Evolutionary conservation across 2,329 filamentous ascomycete genomes (phyloP).

Genomic region (Aspergillus pseudonomiae): DNA sequence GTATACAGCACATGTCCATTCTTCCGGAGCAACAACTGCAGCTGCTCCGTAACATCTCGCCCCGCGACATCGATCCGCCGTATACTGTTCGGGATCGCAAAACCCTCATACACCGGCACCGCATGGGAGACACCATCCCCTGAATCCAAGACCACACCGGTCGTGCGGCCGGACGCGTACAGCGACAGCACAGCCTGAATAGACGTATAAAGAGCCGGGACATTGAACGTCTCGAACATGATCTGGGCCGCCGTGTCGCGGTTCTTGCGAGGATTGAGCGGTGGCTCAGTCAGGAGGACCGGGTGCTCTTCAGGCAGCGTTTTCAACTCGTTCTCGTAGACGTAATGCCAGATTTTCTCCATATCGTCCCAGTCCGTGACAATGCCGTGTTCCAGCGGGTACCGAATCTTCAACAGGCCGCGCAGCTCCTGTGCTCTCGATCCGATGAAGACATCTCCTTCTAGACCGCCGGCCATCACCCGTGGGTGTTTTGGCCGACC

Average conservation of each 20-base stretch:
- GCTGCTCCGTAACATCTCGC: slow-evolving; percentile 91
- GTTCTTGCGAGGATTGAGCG: slow-evolving; percentile 92
- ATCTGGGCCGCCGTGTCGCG: slow-evolving; percentile 96
- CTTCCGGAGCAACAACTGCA: slow-evolving; percentile 89
- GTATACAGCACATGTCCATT: slow-evolving; percentile 95
- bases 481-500: slow-evolving; percentile 93
- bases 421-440: slow-evolving; percentile 87
- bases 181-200: slow-evolving; percentile 96
- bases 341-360: slow-evolving; percentile 99
- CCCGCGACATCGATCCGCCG: slow-evolving; percentile 94
- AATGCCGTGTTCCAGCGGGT: slow-evolving; percentile 95
- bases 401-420: slow-evolving; percentile 91
- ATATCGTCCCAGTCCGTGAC: slow-evolving; percentile 99
- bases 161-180: slow-evolving; percentile 94
- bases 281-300: slow-evolving; percentile 92
- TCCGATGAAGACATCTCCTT: slow-evolving; percentile 97
- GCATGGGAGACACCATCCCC: slow-evolving; percentile 97
- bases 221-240: slow-evolving; percentile 98
- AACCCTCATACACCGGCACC: slow-evolving; percentile 96
- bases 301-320: slow-evolving; percentile 98
- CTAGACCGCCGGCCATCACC: slow-evolving; percentile 92
- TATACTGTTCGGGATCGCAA: slow-evolving; percentile 94
- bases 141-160: slow-evolving; percentile 91
- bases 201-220: slow-evolving; percentile 92
- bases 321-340: slow-evolving; percentile 94